Evolutionary conservation across 2,329 filamentous ascomycete genomes (phyloP).

Genomic region (Ophiocordyceps camponoti-rufipedis): DNA sequence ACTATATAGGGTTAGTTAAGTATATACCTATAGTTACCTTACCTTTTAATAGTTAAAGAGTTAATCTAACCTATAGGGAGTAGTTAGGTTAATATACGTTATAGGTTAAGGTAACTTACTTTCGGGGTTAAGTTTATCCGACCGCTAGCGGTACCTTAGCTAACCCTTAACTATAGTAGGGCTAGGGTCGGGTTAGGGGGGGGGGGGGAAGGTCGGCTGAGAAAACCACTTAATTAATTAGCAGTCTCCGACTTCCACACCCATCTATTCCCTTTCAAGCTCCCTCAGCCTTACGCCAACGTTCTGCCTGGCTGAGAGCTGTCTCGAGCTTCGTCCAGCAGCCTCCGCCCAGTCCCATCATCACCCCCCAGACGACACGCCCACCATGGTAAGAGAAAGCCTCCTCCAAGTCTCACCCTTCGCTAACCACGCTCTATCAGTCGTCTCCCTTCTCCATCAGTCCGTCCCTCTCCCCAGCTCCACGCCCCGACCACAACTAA

Average conservation of each 20-base stretch:
- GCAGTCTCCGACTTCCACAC: background rate
- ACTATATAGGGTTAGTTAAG: too few species aligned
- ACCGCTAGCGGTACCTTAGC: too few species aligned
- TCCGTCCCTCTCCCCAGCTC: conserved; percentile 24
- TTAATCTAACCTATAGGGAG: too few species aligned
- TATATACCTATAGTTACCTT: too few species aligned
- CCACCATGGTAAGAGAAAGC: background rate
- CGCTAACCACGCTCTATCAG: conserved; percentile 22
- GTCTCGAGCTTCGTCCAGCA: background rate
- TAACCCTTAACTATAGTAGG: too few species aligned
- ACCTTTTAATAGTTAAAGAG: too few species aligned
- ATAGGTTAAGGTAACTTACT: too few species aligned
- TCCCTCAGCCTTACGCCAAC: background rate
- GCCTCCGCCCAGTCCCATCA: background rate
- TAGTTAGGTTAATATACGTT: too few species aligned
- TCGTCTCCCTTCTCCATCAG: conserved; percentile 92
- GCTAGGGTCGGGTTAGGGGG: too few species aligned
- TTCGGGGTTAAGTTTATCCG: too few species aligned
- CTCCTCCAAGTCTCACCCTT: too few species aligned
- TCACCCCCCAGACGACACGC: background rate
- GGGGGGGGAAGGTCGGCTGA: too few species aligned
- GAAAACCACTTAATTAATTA: background rate
- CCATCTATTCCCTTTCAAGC: background rate
- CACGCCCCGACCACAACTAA: background rate
- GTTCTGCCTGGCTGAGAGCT: background rate